Evolutionary conservation across 2,329 filamentous ascomycete genomes (phyloP).

Genomic region (Sclerotinia nivalis): DNA sequence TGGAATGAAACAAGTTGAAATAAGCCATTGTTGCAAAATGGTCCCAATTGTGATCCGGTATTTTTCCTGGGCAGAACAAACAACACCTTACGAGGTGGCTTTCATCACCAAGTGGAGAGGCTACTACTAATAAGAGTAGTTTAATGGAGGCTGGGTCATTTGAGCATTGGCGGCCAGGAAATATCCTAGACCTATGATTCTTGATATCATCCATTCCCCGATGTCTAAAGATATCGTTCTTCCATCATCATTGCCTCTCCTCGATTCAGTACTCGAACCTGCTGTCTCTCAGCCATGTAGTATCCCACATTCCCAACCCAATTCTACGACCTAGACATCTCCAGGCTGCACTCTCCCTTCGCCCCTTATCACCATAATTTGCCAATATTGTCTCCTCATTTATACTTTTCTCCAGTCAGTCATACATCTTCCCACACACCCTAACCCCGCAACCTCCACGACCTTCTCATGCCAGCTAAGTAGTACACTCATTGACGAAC

Average conservation of each 20-base stretch:
- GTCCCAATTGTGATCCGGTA: too few relatives aligned
- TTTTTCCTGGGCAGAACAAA: slow-evolving; percentile 4
- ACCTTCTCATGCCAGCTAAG: slow-evolving; percentile 99
- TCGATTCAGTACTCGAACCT: neutral
- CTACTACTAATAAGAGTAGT: neutral
- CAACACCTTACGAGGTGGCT: neutral
- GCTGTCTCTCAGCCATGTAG: neutral
- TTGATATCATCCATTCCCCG: slow-evolving; percentile 4
- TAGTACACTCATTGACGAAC: slow-evolving; percentile 91
- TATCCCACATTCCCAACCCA: neutral
- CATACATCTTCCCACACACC: slow-evolving; percentile 92
- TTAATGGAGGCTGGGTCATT: neutral
- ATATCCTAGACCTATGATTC: slow-evolving; percentile 5
- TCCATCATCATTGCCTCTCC: neutral
- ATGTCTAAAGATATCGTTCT: slow-evolving; percentile 1
- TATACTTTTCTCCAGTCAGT: slow-evolving; percentile 91
- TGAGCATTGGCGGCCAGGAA: neutral
- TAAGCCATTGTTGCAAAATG: neutral
- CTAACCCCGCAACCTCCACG: slow-evolving; percentile 87
- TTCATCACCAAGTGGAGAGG: neutral
- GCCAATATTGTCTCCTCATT: slow-evolving; percentile 30
- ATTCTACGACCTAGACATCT: neutral
- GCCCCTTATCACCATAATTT: neutral
- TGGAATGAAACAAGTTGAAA: neutral
- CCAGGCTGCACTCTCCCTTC: neutral